These are phyloP conservation scores for Paramecium biaurelia DNA, from an alignment of 73 alveolate genomes.

Conservation along the genomic window DNA sequence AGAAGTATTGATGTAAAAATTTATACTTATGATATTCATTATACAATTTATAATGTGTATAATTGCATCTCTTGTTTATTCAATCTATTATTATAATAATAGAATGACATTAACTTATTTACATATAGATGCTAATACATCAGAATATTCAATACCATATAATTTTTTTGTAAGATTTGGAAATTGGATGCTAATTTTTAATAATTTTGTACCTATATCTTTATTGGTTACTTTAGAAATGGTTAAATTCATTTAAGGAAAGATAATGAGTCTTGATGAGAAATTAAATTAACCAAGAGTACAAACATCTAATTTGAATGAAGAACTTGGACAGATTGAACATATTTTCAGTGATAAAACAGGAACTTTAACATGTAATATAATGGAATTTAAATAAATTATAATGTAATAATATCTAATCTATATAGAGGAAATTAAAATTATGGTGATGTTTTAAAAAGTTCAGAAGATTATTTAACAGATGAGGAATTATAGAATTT, in stretches of 20 bases:
- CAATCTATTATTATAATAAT: background rate
- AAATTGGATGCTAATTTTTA: constrained; percentile 84
- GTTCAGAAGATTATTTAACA: background rate
- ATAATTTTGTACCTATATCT: constrained; percentile 96
- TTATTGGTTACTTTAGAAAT: constrained; percentile 96
- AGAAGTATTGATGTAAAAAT: constrained; percentile 52
- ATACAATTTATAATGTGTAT: constrained; percentile 37
- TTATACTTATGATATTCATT: constrained; percentile 27
- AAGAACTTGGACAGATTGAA: constrained; percentile 74
- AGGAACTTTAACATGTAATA: constrained; percentile 81
- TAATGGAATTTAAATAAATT: constrained; percentile 70
- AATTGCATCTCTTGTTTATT: constrained; percentile 29
- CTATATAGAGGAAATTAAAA: background rate
- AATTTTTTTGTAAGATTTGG: constrained; percentile 82
- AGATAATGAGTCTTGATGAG: constrained; percentile 84
- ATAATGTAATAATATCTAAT: background rate
- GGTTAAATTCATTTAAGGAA: constrained; percentile 94
- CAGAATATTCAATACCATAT: constrained; percentile 25
- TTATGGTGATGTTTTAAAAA: background rate
- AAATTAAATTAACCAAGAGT: constrained; percentile 61
- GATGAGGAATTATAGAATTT: constrained; percentile 33
- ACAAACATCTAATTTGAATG: constrained; percentile 59
- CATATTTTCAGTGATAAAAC: constrained; percentile 78
- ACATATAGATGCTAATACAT: background rate
- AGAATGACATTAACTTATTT: background rate